Base-by-base conservation (phyloP, 192 early-diverging fungal species). In the Dissophora globulifera region DNA sequence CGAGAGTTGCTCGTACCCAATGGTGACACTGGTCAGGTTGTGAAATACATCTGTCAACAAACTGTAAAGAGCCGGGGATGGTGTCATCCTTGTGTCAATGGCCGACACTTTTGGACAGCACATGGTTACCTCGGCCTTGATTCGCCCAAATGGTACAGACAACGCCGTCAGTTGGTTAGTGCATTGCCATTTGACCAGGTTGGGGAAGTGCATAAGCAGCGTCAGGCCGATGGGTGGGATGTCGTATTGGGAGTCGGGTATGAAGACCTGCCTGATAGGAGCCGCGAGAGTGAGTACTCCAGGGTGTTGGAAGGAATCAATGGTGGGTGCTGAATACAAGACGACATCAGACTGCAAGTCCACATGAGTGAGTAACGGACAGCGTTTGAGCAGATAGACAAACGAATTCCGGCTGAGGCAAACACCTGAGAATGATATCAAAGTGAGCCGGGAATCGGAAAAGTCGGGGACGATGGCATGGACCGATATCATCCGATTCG, bases 201-300 rank as follows among this genome's bases (percentile, higher is more conserved):
- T 62, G 20, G 59, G 59, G 23, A 62, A 62, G 27, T 62, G 59
- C 2, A 62, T 48, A 4, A 62, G 59, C 32, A 62, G 16, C n/a
- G 59, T 30, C 25, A 26, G 50, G 10, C 59, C 59, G 40, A 26
- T 19, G 32, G 48, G 20, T 2, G 33, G 33, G 17, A 35, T n/a
- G 4, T 32, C 31, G 25, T 42, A 60, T 26, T 48, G 45, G n/a
- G 42, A 45, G 40, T 48, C 46, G 29, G 45, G 45, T 35, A 48
- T 60, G 45, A 60, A 60, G 31, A 60, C 46, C 10, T 60, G 26
- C 17, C 31, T 33, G 58, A 60, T 27, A 19, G 42, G 45, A 5
- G 46, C 58, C 31, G 33, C 9, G 26, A 60, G 45, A n/a, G 42
- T 60, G 6, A 15, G 7, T 31, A 60, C 58, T 20, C 58, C 58